phyloP scores from a whole-genome alignment of 768 basidiomycete genomes.

The Gyrodon lividus region DNA sequence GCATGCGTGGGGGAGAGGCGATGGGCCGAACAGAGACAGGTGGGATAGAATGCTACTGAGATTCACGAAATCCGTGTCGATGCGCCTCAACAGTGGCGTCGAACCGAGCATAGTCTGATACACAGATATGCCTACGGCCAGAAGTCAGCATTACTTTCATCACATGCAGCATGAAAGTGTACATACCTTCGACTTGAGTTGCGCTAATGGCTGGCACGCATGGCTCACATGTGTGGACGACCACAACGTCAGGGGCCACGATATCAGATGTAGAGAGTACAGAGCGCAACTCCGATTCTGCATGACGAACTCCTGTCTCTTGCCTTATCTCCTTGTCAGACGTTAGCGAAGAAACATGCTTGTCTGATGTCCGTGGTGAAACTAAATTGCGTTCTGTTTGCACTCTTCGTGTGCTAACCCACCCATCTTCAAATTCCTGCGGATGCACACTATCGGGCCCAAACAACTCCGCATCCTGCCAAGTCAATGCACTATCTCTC shows the following conservation, averaged over 20 bases:
- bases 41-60: constrained; percentile 47
- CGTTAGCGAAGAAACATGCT: not conserved
- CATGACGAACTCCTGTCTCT: constrained; percentile 5
- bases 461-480: constrained; percentile 46
- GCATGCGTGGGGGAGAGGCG: constrained; percentile 43
- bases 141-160: constrained; percentile 10
- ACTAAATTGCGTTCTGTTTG: constrained; percentile 10
- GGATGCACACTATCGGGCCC: constrained; percentile 45
- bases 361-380: constrained; percentile 8
- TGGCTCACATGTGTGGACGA: constrained; percentile 65
- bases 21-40: constrained; percentile 34
- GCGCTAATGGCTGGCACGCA: constrained; percentile 63
- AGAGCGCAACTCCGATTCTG: constrained; percentile 1
- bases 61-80: constrained; percentile 80
- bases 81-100: constrained; percentile 60
- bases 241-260: constrained; percentile 35
- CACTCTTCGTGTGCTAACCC: constrained; percentile 23
- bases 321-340: constrained; percentile 6
- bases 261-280: constrained; percentile 2
- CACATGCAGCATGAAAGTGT: not conserved
- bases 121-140: constrained; percentile 60
- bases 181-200: constrained; percentile 67
- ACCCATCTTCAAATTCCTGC: constrained; percentile 41
- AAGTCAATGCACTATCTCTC: constrained; percentile 29
- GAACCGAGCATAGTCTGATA: constrained; percentile 66